Conservation (phyloP, 208 protist species). For the Wallacemonas collosoma region DNA sequence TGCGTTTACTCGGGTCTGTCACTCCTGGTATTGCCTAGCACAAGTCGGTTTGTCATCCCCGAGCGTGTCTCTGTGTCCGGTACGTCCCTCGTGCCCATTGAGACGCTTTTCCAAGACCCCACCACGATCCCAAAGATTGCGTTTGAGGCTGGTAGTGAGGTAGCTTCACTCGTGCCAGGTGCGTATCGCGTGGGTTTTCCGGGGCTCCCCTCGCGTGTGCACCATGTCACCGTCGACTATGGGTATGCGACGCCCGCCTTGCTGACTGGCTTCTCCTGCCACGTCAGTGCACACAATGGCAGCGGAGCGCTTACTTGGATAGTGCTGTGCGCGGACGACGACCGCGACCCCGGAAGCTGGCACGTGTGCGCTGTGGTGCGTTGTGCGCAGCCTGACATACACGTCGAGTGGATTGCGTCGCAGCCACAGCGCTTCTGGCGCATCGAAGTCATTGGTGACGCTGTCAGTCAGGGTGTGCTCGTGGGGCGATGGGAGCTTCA, state of each 20-base stretch:
- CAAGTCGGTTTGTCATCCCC: background rate
- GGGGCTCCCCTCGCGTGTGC: conserved; percentile 21
- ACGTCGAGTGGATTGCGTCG: conserved; percentile 19
- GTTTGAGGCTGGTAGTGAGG: conserved; percentile 11
- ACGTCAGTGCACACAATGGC: background rate
- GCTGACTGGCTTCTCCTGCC: conserved; percentile 11
- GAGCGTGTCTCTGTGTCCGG: background rate
- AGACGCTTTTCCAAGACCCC: conserved; percentile 6
- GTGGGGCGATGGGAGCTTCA: conserved; percentile 33
- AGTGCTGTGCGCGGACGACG: conserved; percentile 49
- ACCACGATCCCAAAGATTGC: background rate
- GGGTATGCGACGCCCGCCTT: conserved; percentile 19
- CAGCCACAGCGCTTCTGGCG: conserved; percentile 40
- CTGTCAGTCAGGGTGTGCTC: conserved; percentile 17
- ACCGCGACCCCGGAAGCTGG: conserved; percentile 8
- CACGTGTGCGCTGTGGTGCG: background rate
- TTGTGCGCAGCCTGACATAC: conserved; percentile 25
- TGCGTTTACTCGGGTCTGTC: conserved; percentile 9
- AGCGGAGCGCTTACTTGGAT: conserved; percentile 3
- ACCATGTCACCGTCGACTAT: conserved; percentile 19
- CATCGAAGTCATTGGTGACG: conserved; percentile 31
- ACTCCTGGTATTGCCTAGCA: conserved; percentile 1
- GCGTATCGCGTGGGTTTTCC: background rate
- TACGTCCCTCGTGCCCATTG: conserved; percentile 2
- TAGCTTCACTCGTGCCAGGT: background rate